Evolutionary conservation across 1,284 basidiomycete genomes (phyloP), one percentile per base, ranked within the genome.

Genomic region (Irpex lacteus): DNA sequence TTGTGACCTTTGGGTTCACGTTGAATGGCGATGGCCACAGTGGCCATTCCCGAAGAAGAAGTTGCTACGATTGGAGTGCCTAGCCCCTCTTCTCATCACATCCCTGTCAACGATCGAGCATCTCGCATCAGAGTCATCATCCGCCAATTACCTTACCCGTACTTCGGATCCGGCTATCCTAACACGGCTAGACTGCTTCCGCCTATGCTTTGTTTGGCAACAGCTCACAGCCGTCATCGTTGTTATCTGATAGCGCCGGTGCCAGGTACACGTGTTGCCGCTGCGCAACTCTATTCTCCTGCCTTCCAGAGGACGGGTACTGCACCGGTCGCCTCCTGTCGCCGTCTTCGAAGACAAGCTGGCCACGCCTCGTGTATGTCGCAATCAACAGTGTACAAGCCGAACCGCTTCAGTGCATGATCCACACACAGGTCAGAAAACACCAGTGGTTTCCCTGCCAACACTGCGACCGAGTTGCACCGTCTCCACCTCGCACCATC

Each of bases 81-180:
- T 56, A 56, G 54, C 54, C 54, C 54, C 54, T 56, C 54, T 56
- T 36, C 54, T 36, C 54, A 56, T 56, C 54, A 56, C 54, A 56
- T 56, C 54, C 54, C 54, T 56, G 54, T 56, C 54, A 52, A 56
- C 54, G 54, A 56, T 56, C 54, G 54, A 56, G 54, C 54, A 56
- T 56, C 54, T 56, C 21, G 9, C 54, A 53, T 53, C 40, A 44
- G 40, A 9, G 18, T 52, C 50, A 52, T 52, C 54, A 56, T 56
- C 54, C 54, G 54, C 54, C 54, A 56, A 44, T 50, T 47, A 50
- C 59, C 59, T 34, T 60, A 47, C 59, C 59, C 6, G 11, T 60
- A 9, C 38, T 6, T 38, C 59, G 59, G 59, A 19, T 13, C 18
- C 44, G 4, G 8, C 44, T 49, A 47, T 9, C 59, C 59, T n/a